phyloP scores from a whole-genome alignment of 371 early-diverging fungal genomes.

The Apophysomyces variabilis region DNA sequence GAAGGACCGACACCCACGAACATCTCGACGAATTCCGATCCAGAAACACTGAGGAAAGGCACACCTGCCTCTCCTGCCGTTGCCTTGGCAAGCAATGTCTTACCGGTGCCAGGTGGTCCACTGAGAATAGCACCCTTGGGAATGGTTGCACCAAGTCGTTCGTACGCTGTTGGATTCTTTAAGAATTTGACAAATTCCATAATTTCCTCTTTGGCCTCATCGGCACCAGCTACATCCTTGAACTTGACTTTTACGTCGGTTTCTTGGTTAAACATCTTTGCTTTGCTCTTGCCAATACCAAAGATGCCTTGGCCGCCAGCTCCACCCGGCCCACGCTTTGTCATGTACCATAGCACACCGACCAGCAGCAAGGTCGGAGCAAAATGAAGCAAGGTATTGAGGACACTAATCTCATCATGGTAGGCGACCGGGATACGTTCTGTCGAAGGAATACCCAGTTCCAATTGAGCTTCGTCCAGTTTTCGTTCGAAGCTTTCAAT shows the following conservation, averaged over 20 bases:
- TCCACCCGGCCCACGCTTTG: slow-evolving; percentile 72
- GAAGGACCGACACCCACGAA: slow-evolving; percentile 99
- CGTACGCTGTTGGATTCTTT: slow-evolving; percentile 97
- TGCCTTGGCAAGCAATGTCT: slow-evolving; percentile 98
- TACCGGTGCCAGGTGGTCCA: slow-evolving; percentile 99
- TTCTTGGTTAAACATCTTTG: slow-evolving; percentile 96
- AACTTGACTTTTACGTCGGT: slow-evolving; percentile 94
- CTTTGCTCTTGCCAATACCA: slow-evolving; percentile 95
- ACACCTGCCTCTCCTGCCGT: slow-evolving; percentile 99
- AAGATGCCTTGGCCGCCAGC: slow-evolving; percentile 86
- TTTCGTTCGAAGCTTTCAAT: slow-evolving; percentile 93
- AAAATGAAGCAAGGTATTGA: slow-evolving; percentile 79
- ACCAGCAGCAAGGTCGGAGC: slow-evolving; percentile 92
- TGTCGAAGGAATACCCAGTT: slow-evolving; percentile 86
- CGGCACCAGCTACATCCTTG: slow-evolving; percentile 99
- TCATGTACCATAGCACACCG: slow-evolving; percentile 87
- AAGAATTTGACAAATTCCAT: slow-evolving; percentile 99
- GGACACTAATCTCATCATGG: slow-evolving; percentile 75
- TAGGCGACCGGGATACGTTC: slow-evolving; percentile 93
- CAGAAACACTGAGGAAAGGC: slow-evolving; percentile 96
- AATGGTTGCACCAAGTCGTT: slow-evolving; percentile 98
- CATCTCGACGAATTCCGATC: slow-evolving; percentile 99
- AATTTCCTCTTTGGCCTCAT: slow-evolving; percentile 99
- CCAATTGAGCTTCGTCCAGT: slow-evolving; percentile 86
- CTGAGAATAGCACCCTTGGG: slow-evolving; percentile 99